These are phyloP conservation scores for Aspergillus transmontanensis DNA, from an alignment of 2,329 filamentous ascomycete genomes.

Conservation along the genomic window DNA sequence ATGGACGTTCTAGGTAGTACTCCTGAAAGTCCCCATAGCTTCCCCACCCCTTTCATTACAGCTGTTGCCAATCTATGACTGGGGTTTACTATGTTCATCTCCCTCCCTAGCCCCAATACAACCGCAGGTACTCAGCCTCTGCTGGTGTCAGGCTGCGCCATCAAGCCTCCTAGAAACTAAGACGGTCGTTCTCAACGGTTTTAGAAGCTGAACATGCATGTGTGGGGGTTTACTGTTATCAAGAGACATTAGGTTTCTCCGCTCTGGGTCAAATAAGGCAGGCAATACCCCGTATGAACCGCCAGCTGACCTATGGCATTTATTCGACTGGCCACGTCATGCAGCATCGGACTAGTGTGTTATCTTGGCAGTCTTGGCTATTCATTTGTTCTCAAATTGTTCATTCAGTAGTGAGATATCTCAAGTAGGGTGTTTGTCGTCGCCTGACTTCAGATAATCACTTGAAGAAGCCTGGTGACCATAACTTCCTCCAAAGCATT, in stretches of 20 bases:
- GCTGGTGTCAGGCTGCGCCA: background rate
- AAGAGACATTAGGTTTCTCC: background rate
- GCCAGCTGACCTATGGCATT: background rate
- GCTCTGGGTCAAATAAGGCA: background rate
- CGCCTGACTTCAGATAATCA: background rate
- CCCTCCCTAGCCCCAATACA: background rate
- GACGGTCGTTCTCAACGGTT: no score
- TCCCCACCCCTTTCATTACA: background rate
- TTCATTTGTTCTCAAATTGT: no score
- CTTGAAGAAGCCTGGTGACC: background rate
- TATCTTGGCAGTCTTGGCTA: background rate
- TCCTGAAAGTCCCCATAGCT: background rate
- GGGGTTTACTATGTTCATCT: background rate
- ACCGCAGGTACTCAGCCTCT: background rate
- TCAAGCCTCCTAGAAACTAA: background rate
- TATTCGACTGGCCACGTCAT: background rate
- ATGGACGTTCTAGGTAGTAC: background rate
- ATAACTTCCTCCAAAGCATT: background rate
- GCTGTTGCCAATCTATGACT: background rate
- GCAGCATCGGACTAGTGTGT: background rate
- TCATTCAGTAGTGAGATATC: background rate
- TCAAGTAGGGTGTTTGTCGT: background rate
- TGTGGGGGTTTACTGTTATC: background rate
- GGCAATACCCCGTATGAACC: background rate
- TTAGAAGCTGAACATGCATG: background rate